Conservation (phyloP, 495 filamentous ascomycete genomes). For the Annulohypoxylon bovei region DNA sequence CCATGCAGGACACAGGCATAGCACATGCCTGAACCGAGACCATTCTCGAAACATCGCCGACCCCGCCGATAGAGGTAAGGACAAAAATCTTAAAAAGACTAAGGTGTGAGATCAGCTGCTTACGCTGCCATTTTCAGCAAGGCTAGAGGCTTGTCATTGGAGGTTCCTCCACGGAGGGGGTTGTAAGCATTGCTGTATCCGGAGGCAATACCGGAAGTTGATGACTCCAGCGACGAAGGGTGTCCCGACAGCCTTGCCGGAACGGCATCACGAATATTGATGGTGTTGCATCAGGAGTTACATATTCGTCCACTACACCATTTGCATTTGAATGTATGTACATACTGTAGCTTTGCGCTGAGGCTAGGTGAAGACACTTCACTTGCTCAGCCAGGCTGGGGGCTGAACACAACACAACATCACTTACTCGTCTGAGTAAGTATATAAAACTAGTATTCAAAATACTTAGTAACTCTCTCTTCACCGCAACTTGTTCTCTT, state of each 20-base stretch:
- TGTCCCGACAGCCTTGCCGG: conserved; percentile 21
- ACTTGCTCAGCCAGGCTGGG: conserved; percentile 16
- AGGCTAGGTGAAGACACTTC: conserved; percentile 20
- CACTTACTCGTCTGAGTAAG: conserved; percentile 6
- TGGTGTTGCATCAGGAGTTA: conserved; percentile 21
- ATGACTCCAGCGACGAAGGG: conserved; percentile 23
- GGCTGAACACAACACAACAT: conserved; percentile 24
- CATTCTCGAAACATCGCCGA: conserved; percentile 34
- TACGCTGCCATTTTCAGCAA: conserved; percentile 37
- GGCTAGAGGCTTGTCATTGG: conserved; percentile 30
- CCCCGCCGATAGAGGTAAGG: conserved; percentile 35
- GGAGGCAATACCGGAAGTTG: conserved; percentile 27
- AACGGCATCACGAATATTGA: conserved; percentile 23
- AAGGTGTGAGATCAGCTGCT: conserved; percentile 38
- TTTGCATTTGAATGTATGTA: not conserved
- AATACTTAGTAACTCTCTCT: conserved; percentile 14
- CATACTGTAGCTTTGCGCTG: conserved; percentile 13
- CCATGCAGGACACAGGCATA: conserved; percentile 35
- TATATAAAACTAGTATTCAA: not conserved
- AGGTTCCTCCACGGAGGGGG: conserved; percentile 24
- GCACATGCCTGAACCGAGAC: conserved; percentile 18
- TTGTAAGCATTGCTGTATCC: conserved; percentile 38
- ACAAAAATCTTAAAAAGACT: conserved; percentile 27
- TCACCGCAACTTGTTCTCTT: conserved; percentile 33
- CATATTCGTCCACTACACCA: conserved; percentile 13